phyloP scores from a whole-genome alignment of 2,329 filamentous ascomycete species.

The Dactylellina cionopaga region DNA sequence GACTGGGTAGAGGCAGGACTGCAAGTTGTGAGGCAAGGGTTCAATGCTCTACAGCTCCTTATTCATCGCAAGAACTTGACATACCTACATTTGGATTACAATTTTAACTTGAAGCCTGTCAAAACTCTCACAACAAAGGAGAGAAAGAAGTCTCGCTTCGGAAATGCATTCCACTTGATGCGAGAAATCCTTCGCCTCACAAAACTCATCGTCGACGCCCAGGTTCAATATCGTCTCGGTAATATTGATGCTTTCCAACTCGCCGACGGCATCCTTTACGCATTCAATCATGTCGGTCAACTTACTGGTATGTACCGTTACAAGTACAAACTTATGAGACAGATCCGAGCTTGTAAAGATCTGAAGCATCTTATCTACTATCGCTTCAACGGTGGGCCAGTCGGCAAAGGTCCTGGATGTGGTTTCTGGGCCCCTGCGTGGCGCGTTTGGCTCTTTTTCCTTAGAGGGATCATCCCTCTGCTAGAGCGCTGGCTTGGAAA shows the following conservation, averaged over 20 bases:
- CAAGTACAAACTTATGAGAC: constrained; percentile 99
- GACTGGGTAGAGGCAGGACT: constrained; percentile 99
- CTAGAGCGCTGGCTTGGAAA: constrained; percentile 98
- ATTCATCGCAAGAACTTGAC: constrained; percentile 99
- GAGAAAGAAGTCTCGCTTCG: constrained; percentile 98
- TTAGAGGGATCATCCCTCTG: constrained; percentile 96
- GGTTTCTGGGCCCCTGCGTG: constrained; percentile 99
- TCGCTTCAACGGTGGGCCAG: constrained; percentile 94
- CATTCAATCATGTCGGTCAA: constrained; percentile 98
- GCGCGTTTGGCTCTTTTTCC: constrained; percentile 99
- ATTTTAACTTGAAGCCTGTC: constrained; percentile 98
- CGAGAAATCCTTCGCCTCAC: constrained; percentile 94
- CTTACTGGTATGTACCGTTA: constrained; percentile 99
- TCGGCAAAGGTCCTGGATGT: constrained; percentile 96
- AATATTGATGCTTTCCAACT: constrained; percentile 99
- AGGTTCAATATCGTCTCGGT: constrained; percentile 95
- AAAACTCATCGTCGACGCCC: constrained; percentile 97
- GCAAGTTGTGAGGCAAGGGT: constrained; percentile 96
- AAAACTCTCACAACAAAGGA: constrained; percentile 99
- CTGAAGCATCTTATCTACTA: constrained; percentile 99
- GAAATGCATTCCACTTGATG: constrained; percentile 99
- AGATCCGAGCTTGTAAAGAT: constrained; percentile 98
- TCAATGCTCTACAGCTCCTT: constrained; percentile 98
- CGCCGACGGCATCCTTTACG: constrained; percentile 97
- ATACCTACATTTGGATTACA: constrained; percentile 98